Evolutionary conservation across 495 filamentous ascomycete genomes (phyloP).

Genomic region (Glarea lozoyensis): DNA sequence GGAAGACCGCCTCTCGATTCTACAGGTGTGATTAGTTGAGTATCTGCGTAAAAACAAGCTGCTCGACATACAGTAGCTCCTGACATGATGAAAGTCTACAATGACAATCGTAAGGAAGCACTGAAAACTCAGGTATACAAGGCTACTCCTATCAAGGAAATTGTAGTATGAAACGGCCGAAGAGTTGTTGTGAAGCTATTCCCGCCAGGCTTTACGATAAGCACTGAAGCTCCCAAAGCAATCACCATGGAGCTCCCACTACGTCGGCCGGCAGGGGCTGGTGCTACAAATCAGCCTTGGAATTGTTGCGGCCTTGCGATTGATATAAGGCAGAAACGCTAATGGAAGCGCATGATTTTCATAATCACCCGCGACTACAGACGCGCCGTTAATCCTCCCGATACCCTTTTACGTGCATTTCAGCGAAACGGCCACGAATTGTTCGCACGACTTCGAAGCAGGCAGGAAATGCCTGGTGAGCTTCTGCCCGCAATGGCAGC

Average conservation of each 20-base stretch:
- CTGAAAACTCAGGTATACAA: too few species aligned
- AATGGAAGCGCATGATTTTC: conserved; percentile 8
- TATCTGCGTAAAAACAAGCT: conserved; percentile 14
- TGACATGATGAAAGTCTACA: conserved; percentile 38
- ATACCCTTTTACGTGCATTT: neutral
- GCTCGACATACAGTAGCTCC: conserved; percentile 45
- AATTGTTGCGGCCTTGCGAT: conserved; percentile 3
- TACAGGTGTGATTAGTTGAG: conserved; percentile 24
- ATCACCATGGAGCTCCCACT: conserved; percentile 15
- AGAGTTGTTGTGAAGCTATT: neutral
- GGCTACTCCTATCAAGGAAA: too few species aligned
- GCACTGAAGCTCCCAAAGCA: conserved; percentile 1
- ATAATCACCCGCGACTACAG: conserved; percentile 16
- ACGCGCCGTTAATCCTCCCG: conserved; percentile 11
- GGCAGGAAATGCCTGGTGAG: conserved; percentile 23
- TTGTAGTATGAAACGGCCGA: neutral
- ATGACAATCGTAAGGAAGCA: neutral
- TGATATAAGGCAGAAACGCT: conserved; percentile 6
- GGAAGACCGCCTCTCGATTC: conserved; percentile 93
- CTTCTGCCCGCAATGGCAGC: conserved; percentile 23
- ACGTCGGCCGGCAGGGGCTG: conserved; percentile 13
- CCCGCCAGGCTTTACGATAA: neutral
- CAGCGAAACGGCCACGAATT: conserved; percentile 7
- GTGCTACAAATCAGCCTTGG: neutral
- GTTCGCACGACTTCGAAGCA: conserved; percentile 11